phyloP scores from a whole-genome alignment of 2,329 filamentous ascomycete genomes.

The Exophiala bonariae region DNA sequence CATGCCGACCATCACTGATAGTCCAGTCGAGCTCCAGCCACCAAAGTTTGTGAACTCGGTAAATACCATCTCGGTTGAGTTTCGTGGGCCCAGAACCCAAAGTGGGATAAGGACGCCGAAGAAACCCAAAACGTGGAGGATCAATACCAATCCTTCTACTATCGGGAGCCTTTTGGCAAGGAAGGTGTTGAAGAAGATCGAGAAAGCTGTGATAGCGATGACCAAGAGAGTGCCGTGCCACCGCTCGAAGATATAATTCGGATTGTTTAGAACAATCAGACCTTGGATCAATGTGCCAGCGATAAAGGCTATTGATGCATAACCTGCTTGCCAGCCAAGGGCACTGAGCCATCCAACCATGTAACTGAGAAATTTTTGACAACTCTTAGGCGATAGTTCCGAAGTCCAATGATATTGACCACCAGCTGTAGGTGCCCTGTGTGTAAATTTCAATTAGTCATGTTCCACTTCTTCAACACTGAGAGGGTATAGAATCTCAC shows the following conservation, averaged over 20 bases:
- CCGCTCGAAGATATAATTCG: slow-evolving; percentile 38
- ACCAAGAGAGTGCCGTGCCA: slow-evolving; percentile 55
- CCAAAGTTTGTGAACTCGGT: slow-evolving; percentile 41
- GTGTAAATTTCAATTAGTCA: too few relatives aligned
- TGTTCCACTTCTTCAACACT: too few relatives aligned
- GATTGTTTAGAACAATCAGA: slow-evolving; percentile 42
- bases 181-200: slow-evolving; percentile 53
- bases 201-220: slow-evolving; percentile 48
- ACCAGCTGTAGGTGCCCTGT: slow-evolving; percentile 36
- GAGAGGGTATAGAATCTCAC: too few relatives aligned
- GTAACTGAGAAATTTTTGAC: slow-evolving; percentile 27
- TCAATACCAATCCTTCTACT: slow-evolving; percentile 21
- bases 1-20: slow-evolving; percentile 35
- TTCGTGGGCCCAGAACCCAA: slow-evolving; percentile 43
- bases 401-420: slow-evolving; percentile 41
- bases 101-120: slow-evolving; percentile 40
- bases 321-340: slow-evolving; percentile 47
- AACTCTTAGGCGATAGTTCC: slow-evolving; percentile 26
- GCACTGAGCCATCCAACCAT: slow-evolving; percentile 44
- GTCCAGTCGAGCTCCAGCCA: slow-evolving; percentile 31
- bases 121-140: slow-evolving; percentile 28
- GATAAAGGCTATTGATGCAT: slow-evolving; percentile 44
- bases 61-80: slow-evolving; percentile 38
- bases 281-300: slow-evolving; percentile 49
- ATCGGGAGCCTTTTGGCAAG: slow-evolving; percentile 33